Evolutionary conservation across 805 yeast genomes (phyloP), one percentile per base, ranked within the genome.

Genomic region (Wickerhamomyces silvicola): DNA sequence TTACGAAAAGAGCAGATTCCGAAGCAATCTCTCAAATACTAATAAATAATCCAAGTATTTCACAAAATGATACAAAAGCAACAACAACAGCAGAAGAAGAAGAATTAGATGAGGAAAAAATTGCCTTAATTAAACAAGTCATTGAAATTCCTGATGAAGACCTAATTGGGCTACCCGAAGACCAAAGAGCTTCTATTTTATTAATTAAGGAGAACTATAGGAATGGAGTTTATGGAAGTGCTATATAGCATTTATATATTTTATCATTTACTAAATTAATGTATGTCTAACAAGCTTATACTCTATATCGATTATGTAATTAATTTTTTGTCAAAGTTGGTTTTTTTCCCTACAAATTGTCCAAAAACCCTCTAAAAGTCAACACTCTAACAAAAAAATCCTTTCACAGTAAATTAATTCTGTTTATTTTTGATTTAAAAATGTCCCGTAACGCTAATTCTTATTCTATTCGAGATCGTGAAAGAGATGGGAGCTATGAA

Each of bases 101-200:
- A 24, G 33, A 45, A 9, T 28, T 57, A 7, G 64, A 52, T 30
- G 55, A 61, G 9, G 66, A 60, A 33, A 70, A 70, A 38, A 55
- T 59, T 10, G 69, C 54, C 5, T 50, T 75, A 35, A 62, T 76
- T 18, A 66, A 62, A 38, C 77, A 72, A 42, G 76, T 77, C 9
- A 41, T 76, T 39, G 62, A 62, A 25, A 54, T 77, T 19, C 54
- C 69, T n/a, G 76, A 72, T 20, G 70, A 64, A 16, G 78, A 75
- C 36, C 49, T 78, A 1, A 50, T 56, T 5, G 54, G 54, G 4
- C 55, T 77, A 13, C 77, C 81, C 1, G 67, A 62, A 4, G 72
- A 70, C 16, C 80, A 78, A 48, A 58, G 62, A 35, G 31, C 18
- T 1, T 43, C 46, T 4, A 42, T 56, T 7, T 11, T 47, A 5